phyloP scores from a whole-genome alignment of 495 filamentous ascomycete genomes.

The Choiromyces venosus region DNA sequence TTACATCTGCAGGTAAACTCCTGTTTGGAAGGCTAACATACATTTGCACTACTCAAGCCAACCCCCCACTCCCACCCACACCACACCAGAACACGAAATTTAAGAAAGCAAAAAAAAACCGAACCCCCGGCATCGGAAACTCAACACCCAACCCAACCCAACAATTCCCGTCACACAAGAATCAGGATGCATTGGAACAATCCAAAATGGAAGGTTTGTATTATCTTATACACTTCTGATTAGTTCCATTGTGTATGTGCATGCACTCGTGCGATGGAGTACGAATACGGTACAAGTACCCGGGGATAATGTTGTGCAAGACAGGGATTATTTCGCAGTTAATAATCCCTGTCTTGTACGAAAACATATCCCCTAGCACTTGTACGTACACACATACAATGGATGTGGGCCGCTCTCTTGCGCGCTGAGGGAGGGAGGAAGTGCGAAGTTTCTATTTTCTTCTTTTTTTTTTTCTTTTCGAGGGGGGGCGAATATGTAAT shows the following conservation, averaged over 20 bases:
- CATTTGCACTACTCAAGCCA: not conserved
- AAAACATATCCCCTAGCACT: too few relatives aligned
- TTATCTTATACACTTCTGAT: not conserved
- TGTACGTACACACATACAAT: too few relatives aligned
- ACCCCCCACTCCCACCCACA: not conserved
- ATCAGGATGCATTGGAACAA: not conserved
- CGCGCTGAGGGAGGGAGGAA: too few relatives aligned
- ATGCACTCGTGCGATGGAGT: not conserved
- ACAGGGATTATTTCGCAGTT: too few relatives aligned
- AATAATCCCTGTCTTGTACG: too few relatives aligned
- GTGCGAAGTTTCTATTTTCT: not conserved
- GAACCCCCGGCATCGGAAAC: not conserved
- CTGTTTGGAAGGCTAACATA: not conserved
- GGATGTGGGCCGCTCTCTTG: not conserved
- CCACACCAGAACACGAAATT: not conserved
- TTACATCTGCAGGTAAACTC: not conserved
- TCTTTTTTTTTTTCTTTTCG: not conserved
- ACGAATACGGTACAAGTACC: too few relatives aligned
- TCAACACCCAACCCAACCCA: not conserved
- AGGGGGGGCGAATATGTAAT: too few relatives aligned
- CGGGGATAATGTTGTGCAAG: too few relatives aligned
- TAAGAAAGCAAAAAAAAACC: not conserved
- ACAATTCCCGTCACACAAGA: not conserved
- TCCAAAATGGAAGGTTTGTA: not conserved
- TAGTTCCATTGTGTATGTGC: not conserved